Evolutionary conservation across 176 grass and related monocot genomes (phyloP), one percentile per base, ranked within the genome.

Genomic region (Musa schizocarpa): DNA sequence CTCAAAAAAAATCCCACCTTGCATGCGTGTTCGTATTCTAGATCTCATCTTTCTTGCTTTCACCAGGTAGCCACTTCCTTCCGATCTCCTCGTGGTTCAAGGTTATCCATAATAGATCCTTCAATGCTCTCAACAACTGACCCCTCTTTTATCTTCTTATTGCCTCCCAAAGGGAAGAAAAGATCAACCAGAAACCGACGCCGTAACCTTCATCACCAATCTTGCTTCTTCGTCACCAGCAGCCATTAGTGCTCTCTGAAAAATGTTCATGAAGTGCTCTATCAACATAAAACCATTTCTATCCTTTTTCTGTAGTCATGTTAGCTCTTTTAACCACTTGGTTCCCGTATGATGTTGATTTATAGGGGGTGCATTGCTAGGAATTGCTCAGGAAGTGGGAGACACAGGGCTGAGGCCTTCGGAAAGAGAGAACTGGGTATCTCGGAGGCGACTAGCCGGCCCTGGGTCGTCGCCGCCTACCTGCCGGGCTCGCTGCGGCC

Each of bases 381-480:
- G n/a, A 26, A 52, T 26, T 12, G 75, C 25, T 13, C n/a, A 56
- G 34, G 66, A 73, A 50, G 69, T 10, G 49, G 43, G 16, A 51
- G 78, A 50, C 19, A 65, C 54, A 20, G 52, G 53, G 25, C 56
- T 22, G 43, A 63, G 17, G 73, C 23, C 13, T 50, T 12, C 17
- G 10, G 75, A 68, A 24, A 13, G 71, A 66, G 57, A 57, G 27
- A 34, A 26, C 72, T 6, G 52, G 72, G 23, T 49, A 54, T 25
- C 11, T 17, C 21, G 56, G 48, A 56, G 72, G 14, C 74, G 52
- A 7, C 81, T 88, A 9, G 51, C 65, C 1, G 92, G 88, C 0
- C 84, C 75, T 0, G 88, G 88, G 0, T 95, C 92, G 0, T 81
- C 72, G 29, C 92, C 92, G 74, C 92, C 88, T 78, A 86, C 81